Base-by-base conservation (phyloP, 202 grass and related monocot genomes). In the Carex sylvatica region DNA sequence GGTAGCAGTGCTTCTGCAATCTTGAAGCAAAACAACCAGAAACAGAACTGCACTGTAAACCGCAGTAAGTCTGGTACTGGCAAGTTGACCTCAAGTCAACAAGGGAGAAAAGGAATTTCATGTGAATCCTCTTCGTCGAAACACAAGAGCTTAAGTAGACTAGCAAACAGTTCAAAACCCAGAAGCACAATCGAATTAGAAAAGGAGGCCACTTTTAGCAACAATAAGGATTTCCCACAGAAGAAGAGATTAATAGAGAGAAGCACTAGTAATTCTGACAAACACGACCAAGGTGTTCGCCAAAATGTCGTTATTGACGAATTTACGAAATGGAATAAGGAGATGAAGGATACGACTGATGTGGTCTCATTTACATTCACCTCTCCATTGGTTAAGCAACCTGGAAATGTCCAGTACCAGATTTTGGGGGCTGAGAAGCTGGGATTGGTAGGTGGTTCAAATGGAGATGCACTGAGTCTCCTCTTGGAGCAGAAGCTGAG, bases 361-460 rank as follows among this genome's bases (percentile, higher is more conserved):
- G 92, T 94, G 76, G 90, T 92, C 65, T 97, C 92, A 26, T 97
- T 91, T 88, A 97, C 94, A 70, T 94, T 94, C 78, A 97, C 92
- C 70, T 92, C 94, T 44, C 87, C 92, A n/a, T 86, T 94, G 83
- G 74, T 87, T 64, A 92, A 92, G 87, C 82, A 87, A 83, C 72
- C 62, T 40, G 67, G 64, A 30, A 83, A 84, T 0, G 68, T 38
- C 78, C 33, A 75, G 77, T 80, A 87, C 84, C 52, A 83, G 65
- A 67, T 82, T 94, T 52, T 67, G 65, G 59, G 59, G 4, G 70
- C 24, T 12, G 88, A 91, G 83, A 83, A 71, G 7, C 33, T 82
- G 61, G 74, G 84, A 59, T 91, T 91, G 58, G 36, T 63, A 19
- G 36, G 83, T 83, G 12, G 88, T 86, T 67, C 88, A 30, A 94